Conservation (phyloP, 2,329 filamentous ascomycete genomes). For the Colletotrichum sp. region DNA sequence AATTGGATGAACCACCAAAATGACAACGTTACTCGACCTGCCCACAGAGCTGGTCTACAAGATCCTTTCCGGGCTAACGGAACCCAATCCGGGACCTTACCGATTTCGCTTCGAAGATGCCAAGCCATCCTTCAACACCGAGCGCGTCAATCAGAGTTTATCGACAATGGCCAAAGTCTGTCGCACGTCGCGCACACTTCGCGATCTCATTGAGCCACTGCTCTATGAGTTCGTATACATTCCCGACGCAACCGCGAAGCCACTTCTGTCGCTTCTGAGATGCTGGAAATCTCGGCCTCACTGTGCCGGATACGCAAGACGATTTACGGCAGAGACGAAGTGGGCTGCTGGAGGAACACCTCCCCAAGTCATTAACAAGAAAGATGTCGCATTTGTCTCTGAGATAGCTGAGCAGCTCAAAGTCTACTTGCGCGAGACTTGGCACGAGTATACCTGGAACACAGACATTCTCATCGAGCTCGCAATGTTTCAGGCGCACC, state of each 20-base stretch:
- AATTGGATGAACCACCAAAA: neutral
- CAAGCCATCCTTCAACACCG: neutral
- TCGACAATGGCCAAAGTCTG: neutral
- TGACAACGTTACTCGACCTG: neutral
- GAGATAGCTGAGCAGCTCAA: neutral
- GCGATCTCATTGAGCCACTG: neutral
- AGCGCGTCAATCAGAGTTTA: neutral
- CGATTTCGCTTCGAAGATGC: neutral
- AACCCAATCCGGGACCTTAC: neutral
- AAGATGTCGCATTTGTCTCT: neutral
- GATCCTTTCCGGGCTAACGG: neutral
- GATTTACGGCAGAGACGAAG: neutral
- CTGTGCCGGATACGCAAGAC: neutral
- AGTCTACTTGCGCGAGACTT: neutral
- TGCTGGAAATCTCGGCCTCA: neutral
- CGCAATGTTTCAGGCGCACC: neutral
- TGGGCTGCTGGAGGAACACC: neutral
- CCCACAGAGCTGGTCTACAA: constrained; percentile 6
- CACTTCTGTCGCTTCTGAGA: neutral
- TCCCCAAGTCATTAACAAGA: neutral
- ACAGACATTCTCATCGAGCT: constrained; percentile 2
- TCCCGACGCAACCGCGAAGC: neutral
- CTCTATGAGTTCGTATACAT: neutral
- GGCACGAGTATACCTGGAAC: constrained; percentile 1
- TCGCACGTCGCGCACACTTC: neutral